Base-by-base conservation (phyloP, 768 basidiomycete genomes). In the Suillus bovinus region DNA sequence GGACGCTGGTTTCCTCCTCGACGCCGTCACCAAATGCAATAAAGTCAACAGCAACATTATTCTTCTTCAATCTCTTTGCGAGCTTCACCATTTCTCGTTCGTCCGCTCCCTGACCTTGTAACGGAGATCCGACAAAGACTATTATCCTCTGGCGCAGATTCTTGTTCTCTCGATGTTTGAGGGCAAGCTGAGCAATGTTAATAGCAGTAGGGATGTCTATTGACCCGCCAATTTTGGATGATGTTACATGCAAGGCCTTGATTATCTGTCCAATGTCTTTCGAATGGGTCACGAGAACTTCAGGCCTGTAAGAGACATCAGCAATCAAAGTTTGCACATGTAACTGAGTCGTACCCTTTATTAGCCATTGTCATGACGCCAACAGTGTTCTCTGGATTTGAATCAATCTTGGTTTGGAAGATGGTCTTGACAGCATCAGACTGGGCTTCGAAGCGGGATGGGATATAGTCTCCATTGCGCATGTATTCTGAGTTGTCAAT, bases 161-260 rank as follows among this genome's bases (percentile, higher is more conserved):
- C 86, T 99, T 99, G 82, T 99, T 98, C 77, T 96, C 94, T 62
- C 97, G 82, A 74, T 99, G 97, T 75, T 99, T 99, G 54, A 99
- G 82, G 0, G 97, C 96, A 57, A 99, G 87, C 73, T 96, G 96
- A 0, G 97, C 96, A 54, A 99, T 87, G 61, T 92, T 89, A 68
- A 99, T 89, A 8, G 94, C 89, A 3, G 96, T 99, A 5, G 88
- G 85, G 61, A 99, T 86, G 76, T 97, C 93, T 67, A 90, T 88
- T 61, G 81, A 77, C 44, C 96, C 95, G 38, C 89, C 88, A 66
- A 97, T 86, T 71, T 87, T 89, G 54, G 81, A 76, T n/a, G 84
- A 78, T 16, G 89, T 83, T 3, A 80, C 72, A 79, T 95, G 93
- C 60, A 95, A 76, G 17, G 87, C 94, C 61, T 85, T 81, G 49